phyloP scores from a whole-genome alignment of 164 flowering plant species.

The Kalanchoe fedtschenkoi region DNA sequence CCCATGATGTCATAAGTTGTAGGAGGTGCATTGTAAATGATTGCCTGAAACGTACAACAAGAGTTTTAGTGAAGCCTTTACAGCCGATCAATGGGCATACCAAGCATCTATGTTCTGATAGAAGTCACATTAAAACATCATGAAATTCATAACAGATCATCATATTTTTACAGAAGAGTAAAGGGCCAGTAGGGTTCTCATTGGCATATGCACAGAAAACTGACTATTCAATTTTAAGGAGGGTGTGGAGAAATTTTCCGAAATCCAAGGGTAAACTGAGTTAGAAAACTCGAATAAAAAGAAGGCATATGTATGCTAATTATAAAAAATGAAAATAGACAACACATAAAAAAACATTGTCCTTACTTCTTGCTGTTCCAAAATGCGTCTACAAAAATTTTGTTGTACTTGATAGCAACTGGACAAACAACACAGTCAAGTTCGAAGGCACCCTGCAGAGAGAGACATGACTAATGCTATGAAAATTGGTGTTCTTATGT shows the following conservation, averaged over 20 bases:
- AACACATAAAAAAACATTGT: background rate
- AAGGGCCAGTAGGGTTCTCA: no score
- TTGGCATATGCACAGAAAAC: no score
- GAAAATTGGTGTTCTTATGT: conserved; percentile 5
- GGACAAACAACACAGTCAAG: conserved; percentile 93
- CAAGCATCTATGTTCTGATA: no score
- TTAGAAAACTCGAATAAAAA: no score
- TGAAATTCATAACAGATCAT: no score
- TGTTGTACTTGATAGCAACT: conserved; percentile 94
- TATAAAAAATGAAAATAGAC: background rate
- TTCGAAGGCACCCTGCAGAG: conserved; percentile 87
- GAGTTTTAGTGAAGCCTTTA: background rate
- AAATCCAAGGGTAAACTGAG: no score
- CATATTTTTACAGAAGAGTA: no score
- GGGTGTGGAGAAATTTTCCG: no score
- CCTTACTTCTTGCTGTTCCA: conserved; percentile 62
- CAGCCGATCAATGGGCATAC: background rate
- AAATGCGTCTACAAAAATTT: conserved; percentile 96
- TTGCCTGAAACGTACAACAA: conserved; percentile 41
- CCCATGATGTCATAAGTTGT: conserved; percentile 99
- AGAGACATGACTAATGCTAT: background rate
- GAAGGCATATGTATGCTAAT: no score
- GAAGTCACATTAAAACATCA: no score
- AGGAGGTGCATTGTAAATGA: conserved; percentile 88
- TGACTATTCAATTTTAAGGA: no score